These are phyloP conservation scores for Phytophthora pisi DNA, from an alignment of 352 stramenopile genomes.

Conservation along the genomic window DNA sequence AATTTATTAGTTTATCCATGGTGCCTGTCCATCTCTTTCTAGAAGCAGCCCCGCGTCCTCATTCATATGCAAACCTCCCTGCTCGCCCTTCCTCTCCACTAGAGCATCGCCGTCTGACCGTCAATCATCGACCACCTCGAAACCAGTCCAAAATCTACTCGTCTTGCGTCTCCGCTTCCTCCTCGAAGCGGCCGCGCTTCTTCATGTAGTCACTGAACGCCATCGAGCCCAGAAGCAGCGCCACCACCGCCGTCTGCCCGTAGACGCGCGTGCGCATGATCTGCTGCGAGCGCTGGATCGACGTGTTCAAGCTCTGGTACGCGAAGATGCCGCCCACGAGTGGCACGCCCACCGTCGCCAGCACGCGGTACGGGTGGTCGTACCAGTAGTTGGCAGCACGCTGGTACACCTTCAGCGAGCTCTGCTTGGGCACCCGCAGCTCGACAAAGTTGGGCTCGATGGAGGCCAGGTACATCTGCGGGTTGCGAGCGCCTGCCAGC, in stretches of 20 bases:
- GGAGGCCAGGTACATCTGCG: conserved; percentile 60
- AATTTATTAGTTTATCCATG: no score
- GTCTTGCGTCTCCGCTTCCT: conserved; percentile 15
- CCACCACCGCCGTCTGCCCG: conserved; percentile 59
- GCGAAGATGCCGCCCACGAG: conserved; percentile 66
- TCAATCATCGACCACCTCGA: neutral
- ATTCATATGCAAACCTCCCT: neutral
- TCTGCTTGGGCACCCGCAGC: conserved; percentile 31
- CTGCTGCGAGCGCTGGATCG: conserved; percentile 66
- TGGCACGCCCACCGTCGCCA: conserved; percentile 54
- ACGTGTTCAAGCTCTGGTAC: conserved; percentile 57
- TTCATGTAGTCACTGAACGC: conserved; percentile 79
- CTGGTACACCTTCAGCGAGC: conserved; percentile 50
- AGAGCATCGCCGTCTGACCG: neutral
- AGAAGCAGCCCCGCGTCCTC: neutral
- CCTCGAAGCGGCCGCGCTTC: conserved; percentile 53
- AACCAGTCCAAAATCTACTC: neutral
- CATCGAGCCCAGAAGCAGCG: conserved; percentile 68
- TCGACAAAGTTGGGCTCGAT: conserved; percentile 44
- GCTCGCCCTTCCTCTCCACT: neutral
- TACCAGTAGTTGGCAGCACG: conserved; percentile 64
- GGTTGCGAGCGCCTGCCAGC: conserved; percentile 58
- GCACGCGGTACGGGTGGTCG: conserved; percentile 65
- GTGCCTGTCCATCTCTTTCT: no score
- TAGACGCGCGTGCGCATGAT: conserved; percentile 83